A percentile compares a stretch with the other conserved stretches of the same genome.
Conservation (phyloP, 2,329 filamentous ascomycete species). For the Akanthomyces dipterigenus region DNA sequence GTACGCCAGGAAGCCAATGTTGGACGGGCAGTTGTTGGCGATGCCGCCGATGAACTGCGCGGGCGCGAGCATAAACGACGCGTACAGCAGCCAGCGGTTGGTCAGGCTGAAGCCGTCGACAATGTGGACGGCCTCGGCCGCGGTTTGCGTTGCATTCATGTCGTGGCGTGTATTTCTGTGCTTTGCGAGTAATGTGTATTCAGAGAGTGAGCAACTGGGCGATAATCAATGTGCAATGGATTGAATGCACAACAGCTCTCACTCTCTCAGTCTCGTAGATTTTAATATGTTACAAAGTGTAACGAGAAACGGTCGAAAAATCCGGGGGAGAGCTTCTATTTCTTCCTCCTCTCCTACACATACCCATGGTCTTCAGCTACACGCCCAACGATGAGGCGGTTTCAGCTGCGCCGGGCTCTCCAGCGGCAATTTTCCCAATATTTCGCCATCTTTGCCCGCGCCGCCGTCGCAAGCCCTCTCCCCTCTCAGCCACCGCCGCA, state of each 20-base stretch:
- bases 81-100: slow-evolving; percentile 16
- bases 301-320: not conserved
- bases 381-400: not conserved
- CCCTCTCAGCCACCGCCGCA: not conserved
- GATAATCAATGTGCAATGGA: too few species aligned
- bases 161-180: too few species aligned
- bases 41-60: slow-evolving; percentile 14
- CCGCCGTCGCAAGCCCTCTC: not conserved
- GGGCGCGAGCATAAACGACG: slow-evolving; percentile 14
- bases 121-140: slow-evolving; percentile 4
- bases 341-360: not conserved
- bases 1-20: slow-evolving; percentile 17
- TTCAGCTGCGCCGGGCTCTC: not conserved
- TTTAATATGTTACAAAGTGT: too few species aligned
- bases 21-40: slow-evolving; percentile 14
- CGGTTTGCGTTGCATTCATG: not conserved
- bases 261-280: too few species aligned
- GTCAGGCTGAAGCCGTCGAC: slow-evolving; percentile 17
- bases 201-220: too few species aligned
- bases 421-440: not conserved
- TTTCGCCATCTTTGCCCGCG: not conserved
- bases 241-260: too few species aligned
- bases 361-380: not conserved
- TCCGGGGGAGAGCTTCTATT: not conserved
- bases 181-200: too few species aligned